These are phyloP conservation scores for Pseudocercospora ulei DNA, from an alignment of 2,329 filamentous ascomycete genomes.

Conservation along the genomic window DNA sequence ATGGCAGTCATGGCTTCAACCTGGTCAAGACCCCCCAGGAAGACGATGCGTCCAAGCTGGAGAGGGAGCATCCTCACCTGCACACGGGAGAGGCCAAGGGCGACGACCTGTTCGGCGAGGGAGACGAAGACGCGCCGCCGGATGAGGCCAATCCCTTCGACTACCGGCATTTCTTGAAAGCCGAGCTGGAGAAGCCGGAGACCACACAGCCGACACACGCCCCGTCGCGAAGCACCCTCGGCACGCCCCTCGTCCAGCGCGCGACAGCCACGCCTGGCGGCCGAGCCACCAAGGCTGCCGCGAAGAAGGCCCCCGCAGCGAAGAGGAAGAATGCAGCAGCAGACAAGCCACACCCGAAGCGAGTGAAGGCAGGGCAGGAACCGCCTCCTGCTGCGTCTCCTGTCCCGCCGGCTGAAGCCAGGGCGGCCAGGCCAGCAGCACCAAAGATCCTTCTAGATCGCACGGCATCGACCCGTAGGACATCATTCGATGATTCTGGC, in stretches of 20 bases:
- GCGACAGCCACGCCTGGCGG: conserved; percentile 20
- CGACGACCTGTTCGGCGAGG: conserved; percentile 29
- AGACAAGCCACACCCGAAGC: conserved; percentile 24
- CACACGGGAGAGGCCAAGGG: conserved; percentile 21
- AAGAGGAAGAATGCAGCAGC: conserved; percentile 23
- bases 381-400: conserved; percentile 12
- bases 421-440: conserved; percentile 16
- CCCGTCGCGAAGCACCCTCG: conserved; percentile 22
- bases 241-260: conserved; percentile 20
- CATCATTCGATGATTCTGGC: conserved; percentile 29
- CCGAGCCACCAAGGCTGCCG: conserved; percentile 16
- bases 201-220: conserved; percentile 12
- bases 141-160: conserved; percentile 43
- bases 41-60: conserved; percentile 53
- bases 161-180: conserved; percentile 41
- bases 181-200: conserved; percentile 26
- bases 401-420: conserved; percentile 11
- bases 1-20: conserved; percentile 82
- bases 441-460: conserved; percentile 28
- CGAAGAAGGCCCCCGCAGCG: conserved; percentile 13
- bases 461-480: conserved; percentile 27
- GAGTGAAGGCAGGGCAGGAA: conserved; percentile 27
- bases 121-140: conserved; percentile 34
- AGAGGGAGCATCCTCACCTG: conserved; percentile 55
- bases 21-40: conserved; percentile 60